Conservation (phyloP, 108 stramenopile genomes). For the Skeletonema menzelii region DNA sequence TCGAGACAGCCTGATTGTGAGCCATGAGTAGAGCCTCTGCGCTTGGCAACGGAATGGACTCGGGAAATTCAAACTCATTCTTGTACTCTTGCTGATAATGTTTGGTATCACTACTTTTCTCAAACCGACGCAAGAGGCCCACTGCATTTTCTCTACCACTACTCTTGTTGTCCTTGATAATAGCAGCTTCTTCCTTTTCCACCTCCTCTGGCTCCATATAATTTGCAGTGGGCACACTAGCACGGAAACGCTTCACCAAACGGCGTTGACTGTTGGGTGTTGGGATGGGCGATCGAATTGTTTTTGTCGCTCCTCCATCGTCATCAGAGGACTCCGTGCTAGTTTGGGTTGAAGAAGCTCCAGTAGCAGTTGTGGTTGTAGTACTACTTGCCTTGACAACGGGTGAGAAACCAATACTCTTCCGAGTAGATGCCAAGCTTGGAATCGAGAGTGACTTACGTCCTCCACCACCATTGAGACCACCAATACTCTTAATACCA, state of each 20-base stretch:
- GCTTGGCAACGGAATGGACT: conserved; percentile 12
- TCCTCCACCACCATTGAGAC: neutral
- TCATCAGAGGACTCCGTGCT: conserved; percentile 1
- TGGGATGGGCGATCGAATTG: conserved; percentile 37
- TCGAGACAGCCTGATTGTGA: conserved; percentile 23
- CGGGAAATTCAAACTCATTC: conserved; percentile 35
- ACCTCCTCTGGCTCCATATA: conserved; percentile 27
- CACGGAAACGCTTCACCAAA: conserved; percentile 33
- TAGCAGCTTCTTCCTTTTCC: conserved; percentile 7
- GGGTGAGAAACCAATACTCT: conserved; percentile 2
- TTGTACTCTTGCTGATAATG: conserved; percentile 7
- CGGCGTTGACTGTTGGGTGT: conserved; percentile 49
- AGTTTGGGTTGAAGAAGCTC: neutral
- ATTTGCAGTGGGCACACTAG: conserved; percentile 31
- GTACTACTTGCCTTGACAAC: neutral
- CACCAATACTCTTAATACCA: neutral
- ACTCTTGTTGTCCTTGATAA: neutral
- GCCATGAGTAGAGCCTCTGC: conserved; percentile 18
- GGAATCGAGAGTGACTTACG: neutral
- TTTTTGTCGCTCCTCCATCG: conserved; percentile 2
- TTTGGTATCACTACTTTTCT: neutral
- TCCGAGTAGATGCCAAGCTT: neutral
- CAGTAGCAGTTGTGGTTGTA: neutral
- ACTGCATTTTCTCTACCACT: neutral
- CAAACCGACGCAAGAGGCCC: neutral